Evolutionary conservation across 2,329 filamentous ascomycete genomes (phyloP), one percentile per base, ranked within the genome.

Genomic region (Aureobasidium zeae): DNA sequence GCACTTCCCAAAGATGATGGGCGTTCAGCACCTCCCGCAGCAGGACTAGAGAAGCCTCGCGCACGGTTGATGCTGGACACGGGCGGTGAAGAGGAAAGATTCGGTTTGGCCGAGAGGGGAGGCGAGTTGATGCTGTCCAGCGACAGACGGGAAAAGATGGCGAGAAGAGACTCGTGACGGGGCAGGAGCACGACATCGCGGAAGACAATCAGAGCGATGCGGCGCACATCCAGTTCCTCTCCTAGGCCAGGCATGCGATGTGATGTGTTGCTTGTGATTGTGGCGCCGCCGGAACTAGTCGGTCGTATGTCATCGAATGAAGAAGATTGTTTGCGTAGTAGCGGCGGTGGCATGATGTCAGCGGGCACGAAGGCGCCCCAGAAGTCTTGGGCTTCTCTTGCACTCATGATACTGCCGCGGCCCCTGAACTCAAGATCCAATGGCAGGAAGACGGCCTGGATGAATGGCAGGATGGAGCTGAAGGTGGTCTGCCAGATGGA

Each of bases 401-500:
- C 63, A 1, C 74, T 80, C 74, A 96, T 81, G 44, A 96, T 74
- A 0, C 77, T 71, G 12, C 91, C 91, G 34, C 76, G 75, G 5
- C 89, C 91, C 42, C 86, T 81, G 59, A 98, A 94, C 59, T 98
- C 91, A 9, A 94, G 75, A 57, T 98, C 91, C 1, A 98, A 68
- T 0, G 88, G 91, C 2, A 98, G 68, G 58, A 98, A 95, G 1
- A 95, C 88, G 1, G 89, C 87, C 66, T 96, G 89, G 55, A 98
- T 80, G 57, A 94, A 96, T 0, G 91, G 91, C 4, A 96, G 66
- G 26, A 96, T 85, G 5, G 77, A 83, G 2, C 86, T 89, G 56
- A 95, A 95, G 0, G 91, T 88, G 34, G 91, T 80, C 47, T 93
- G 77, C 91, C 91, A 98, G 57, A 95, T 79, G 58, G 94, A 86